phyloP scores from a whole-genome alignment of 1,139 yeast species.

The Saccharomyces hybrid region DNA sequence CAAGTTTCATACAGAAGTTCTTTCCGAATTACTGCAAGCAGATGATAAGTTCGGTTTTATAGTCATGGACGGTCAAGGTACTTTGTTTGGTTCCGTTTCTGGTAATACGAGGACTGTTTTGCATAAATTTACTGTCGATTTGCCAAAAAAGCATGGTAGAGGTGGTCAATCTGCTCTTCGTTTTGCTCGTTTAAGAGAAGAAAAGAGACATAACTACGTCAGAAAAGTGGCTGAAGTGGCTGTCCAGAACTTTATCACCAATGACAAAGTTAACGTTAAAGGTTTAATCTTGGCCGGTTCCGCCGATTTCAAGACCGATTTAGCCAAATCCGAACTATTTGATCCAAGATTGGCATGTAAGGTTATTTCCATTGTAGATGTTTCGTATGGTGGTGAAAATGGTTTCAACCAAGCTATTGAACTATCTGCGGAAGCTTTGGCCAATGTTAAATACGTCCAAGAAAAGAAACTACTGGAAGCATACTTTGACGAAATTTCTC shows the following conservation, averaged over 20 bases:
- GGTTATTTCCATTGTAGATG: slow-evolving; percentile 87
- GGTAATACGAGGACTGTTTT: slow-evolving; percentile 95
- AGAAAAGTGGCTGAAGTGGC: slow-evolving; percentile 98
- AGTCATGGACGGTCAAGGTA: slow-evolving; percentile 98
- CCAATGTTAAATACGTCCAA: slow-evolving; percentile 95
- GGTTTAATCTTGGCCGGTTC: slow-evolving; percentile 97
- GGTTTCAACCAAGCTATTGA: slow-evolving; percentile 99
- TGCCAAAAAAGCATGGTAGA: slow-evolving; percentile 99
- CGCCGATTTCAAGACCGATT: slow-evolving; percentile 95
- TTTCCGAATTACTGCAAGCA: slow-evolving; percentile 85
- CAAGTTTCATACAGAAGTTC: slow-evolving; percentile 95
- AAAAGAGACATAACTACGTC: slow-evolving; percentile 96
- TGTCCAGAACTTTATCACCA: slow-evolving; percentile 89
- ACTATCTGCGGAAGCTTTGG: slow-evolving; percentile 89
- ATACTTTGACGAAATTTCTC: slow-evolving; percentile 94
- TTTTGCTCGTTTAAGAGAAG: slow-evolving; percentile 97
- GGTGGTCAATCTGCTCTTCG: slow-evolving; percentile 99
- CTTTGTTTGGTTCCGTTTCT: slow-evolving; percentile 88
- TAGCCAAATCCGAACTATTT: slow-evolving; percentile 85
- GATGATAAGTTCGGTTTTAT: slow-evolving; percentile 96
- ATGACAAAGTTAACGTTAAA: slow-evolving; percentile 86
- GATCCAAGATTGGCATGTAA: slow-evolving; percentile 83
- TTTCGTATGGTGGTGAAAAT: slow-evolving; percentile 97
- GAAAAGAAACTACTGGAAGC: slow-evolving; percentile 89
- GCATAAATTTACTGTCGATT: slow-evolving; percentile 93